A percentile compares a stretch with the other conserved stretches of the same genome.
Conservation (phyloP, 2,329 filamentous ascomycete species). For the Immersiporthe knoxdaviesiana region DNA sequence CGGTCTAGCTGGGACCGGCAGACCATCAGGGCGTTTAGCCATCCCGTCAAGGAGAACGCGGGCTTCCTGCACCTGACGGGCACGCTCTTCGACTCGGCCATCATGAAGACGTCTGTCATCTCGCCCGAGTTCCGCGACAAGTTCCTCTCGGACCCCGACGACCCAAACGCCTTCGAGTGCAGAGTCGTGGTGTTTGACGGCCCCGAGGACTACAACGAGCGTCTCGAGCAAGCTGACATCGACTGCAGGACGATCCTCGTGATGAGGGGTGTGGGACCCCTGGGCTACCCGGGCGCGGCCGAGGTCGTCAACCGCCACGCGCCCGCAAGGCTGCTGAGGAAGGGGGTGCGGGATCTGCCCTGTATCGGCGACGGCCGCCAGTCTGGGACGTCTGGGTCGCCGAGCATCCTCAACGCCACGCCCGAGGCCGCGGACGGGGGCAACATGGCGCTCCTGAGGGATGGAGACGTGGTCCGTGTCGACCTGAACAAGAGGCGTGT, state of each 20-base stretch:
- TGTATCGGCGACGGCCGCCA: slow-evolving; percentile 60
- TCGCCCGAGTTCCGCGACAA: slow-evolving; percentile 47
- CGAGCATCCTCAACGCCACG: slow-evolving; percentile 59
- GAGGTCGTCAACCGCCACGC: slow-evolving; percentile 58
- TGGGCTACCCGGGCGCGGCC: slow-evolving; percentile 54
- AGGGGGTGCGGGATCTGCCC: slow-evolving; percentile 50
- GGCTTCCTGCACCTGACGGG: slow-evolving; percentile 55
- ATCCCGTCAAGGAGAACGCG: slow-evolving; percentile 53
- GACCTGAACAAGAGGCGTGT: slow-evolving; percentile 53
- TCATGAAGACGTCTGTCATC: slow-evolving; percentile 58
- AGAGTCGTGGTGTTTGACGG: slow-evolving; percentile 54
- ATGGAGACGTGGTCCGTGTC: slow-evolving; percentile 54
- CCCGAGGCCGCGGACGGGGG: slow-evolving; percentile 59
- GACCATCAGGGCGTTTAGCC: slow-evolving; percentile 48
- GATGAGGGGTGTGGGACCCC: slow-evolving; percentile 53
- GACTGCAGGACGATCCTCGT: slow-evolving; percentile 49
- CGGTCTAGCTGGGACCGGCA: slow-evolving; percentile 53
- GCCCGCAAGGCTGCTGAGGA: slow-evolving; percentile 47
- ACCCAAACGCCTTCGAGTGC: slow-evolving; percentile 53
- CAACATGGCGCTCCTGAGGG: slow-evolving; percentile 53
- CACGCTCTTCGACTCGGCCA: slow-evolving; percentile 53
- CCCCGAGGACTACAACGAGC: slow-evolving; percentile 51
- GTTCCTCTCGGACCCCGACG: slow-evolving; percentile 49
- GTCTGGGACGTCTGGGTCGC: slow-evolving; percentile 58
- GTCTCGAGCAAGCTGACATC: slow-evolving; percentile 47